phyloP scores from a whole-genome alignment of 2,329 filamentous ascomycete genomes.

The Fusarium sambucinum region DNA sequence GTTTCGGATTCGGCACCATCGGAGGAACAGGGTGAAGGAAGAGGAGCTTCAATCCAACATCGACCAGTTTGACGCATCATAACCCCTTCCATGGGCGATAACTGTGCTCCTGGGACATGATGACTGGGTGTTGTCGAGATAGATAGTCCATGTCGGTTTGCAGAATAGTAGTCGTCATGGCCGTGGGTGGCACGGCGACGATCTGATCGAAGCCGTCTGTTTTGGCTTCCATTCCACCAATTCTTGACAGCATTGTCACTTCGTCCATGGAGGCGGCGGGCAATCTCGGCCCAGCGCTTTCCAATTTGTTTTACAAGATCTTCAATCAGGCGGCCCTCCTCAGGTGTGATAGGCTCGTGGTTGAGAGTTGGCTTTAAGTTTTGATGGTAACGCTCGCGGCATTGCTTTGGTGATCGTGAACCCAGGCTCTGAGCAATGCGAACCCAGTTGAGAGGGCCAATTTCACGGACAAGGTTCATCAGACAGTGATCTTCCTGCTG shows the following conservation, averaged over 20 bases:
- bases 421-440: conserved; percentile 81
- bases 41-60: conserved; percentile 50
- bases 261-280: conserved; percentile 81
- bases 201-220: conserved; percentile 73
- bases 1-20: conserved; percentile 73
- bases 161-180: conserved; percentile 42
- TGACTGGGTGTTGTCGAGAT: conserved; percentile 41
- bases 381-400: conserved; percentile 92
- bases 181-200: conserved; percentile 52
- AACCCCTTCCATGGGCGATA: conserved; percentile 34
- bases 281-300: conserved; percentile 94
- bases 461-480: conserved; percentile 75
- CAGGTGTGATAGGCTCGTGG: conserved; percentile 77
- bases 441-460: conserved; percentile 90
- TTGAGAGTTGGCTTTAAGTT: conserved; percentile 85
- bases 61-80: conserved; percentile 40
- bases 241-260: conserved; percentile 98
- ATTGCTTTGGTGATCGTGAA: conserved; percentile 91
- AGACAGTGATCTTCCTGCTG: conserved; percentile 79
- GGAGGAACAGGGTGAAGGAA: conserved; percentile 57
- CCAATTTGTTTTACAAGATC: conserved; percentile 81
- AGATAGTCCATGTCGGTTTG: conserved; percentile 49
- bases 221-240: conserved; percentile 96
- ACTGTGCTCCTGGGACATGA: conserved; percentile 28
- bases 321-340: conserved; percentile 81